Base-by-base conservation (phyloP, 164 flowering plant species). In the Annona squamosa region DNA sequence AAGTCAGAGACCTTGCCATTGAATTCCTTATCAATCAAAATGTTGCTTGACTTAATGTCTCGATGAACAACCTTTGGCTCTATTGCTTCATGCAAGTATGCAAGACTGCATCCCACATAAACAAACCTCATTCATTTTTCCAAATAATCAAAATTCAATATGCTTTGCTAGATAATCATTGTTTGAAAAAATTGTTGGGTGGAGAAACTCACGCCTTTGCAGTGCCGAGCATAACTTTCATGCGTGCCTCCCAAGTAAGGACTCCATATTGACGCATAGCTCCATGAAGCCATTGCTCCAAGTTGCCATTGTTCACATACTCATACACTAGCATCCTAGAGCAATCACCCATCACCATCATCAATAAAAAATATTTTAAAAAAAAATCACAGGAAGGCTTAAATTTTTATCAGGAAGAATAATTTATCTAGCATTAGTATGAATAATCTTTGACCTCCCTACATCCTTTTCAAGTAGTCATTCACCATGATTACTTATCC, bases 31-130 rank as follows among this genome's bases (percentile, higher is more conserved):
- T 81, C 83, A 69, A 83, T 80, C 78, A 83, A 73, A 69, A 83
- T 83, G 75, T 85, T 85, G 76, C 86, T 82, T 17, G 88, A 77
- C 75, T 85, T 85, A 68, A 85, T 85, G 79, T 85, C 88, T 48
- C 88, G 82, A 71, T 85, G 88, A 66, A 85, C 78, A 26, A 85
- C 86, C 77, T 83, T 85, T 61, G 84, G 87, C 78, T 85, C 89
- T 72, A 86, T 81, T 57, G 86, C 82, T 63, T 85, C 89, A 46
- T 86, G 89, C 79, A 86, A 64, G 79, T 86, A 86, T 42, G 89
- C 82, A 71, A 86, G 83, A 77, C 89, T 86, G 85, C 74, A 79
- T 17, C 37, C 42, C 71, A 73, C 2, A 37, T 1, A 44, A 66
- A 66, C 17, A 70, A 67, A 37, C 3, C 62, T 71, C 62, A 71